Conservation (phyloP, 371 early-diverging fungal species). For the Mortierella sp. region DNA sequence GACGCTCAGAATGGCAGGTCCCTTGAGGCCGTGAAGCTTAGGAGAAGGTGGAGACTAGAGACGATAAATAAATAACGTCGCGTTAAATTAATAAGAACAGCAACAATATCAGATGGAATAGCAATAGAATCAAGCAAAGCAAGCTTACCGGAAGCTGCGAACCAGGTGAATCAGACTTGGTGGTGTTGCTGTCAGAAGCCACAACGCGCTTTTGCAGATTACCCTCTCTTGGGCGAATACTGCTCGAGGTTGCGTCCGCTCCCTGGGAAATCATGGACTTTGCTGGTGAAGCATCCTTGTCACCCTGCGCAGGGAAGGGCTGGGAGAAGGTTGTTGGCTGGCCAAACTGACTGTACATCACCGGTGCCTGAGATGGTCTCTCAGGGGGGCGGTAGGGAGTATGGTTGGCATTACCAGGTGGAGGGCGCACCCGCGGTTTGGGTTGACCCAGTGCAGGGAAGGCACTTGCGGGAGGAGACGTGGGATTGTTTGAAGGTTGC, state of each 20-base stretch:
- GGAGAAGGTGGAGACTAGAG: conserved; percentile 49
- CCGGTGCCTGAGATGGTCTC: conserved; percentile 54
- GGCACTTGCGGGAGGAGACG: conserved; percentile 52
- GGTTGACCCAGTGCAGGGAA: conserved; percentile 36
- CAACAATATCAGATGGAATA: neutral
- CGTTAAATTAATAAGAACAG: neutral
- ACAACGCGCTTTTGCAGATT: conserved; percentile 45
- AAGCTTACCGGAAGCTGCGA: conserved; percentile 15
- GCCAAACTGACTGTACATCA: conserved; percentile 53
- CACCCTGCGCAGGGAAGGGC: conserved; percentile 32
- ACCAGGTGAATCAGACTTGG: conserved; percentile 16
- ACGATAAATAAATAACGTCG: neutral
- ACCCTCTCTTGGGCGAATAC: conserved; percentile 51
- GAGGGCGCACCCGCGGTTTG: conserved; percentile 42
- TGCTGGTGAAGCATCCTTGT: conserved; percentile 15
- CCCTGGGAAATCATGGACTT: conserved; percentile 40
- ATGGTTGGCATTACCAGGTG: conserved; percentile 43
- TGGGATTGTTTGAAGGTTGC: conserved; percentile 45
- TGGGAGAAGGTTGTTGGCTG: conserved; percentile 36
- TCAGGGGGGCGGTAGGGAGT: conserved; percentile 56
- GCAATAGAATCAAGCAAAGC: neutral
- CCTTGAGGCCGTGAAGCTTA: conserved; percentile 51
- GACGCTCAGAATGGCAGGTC: conserved; percentile 47
- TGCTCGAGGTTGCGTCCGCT: conserved; percentile 41
- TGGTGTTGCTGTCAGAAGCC: conserved; percentile 26